Percentiles rank a stretch among this genome's conserved stretches.
These are phyloP conservation scores for Saussurea involucrata DNA, from an alignment of 129 eudicot species.

Conservation along the genomic window DNA sequence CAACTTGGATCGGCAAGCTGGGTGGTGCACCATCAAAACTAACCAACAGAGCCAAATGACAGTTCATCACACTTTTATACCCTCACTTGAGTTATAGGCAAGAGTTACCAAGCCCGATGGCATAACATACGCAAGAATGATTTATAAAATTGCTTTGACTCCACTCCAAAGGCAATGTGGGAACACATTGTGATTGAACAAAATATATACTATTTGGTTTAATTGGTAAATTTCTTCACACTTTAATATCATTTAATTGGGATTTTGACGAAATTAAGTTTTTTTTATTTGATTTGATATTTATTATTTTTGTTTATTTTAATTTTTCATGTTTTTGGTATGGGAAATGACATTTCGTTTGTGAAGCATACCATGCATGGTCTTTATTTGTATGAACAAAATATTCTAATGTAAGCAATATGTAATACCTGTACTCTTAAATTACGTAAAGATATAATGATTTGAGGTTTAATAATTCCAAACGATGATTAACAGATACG, in stretches of 20 bases:
- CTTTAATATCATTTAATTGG: no score
- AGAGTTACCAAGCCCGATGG: neutral
- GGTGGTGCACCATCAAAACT: neutral
- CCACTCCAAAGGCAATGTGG: neutral
- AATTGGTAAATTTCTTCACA: neutral
- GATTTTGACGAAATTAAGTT: neutral
- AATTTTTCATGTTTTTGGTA: neutral
- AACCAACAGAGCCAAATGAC: neutral
- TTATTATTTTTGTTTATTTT: no score
- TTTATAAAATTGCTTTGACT: neutral
- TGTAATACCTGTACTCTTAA: no score
- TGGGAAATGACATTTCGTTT: no score
- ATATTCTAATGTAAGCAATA: no score
- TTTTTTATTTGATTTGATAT: neutral
- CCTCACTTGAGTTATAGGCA: neutral
- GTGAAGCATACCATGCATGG: neutral
- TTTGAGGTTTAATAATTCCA: no score
- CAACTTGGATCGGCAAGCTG: neutral
- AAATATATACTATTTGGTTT: neutral
- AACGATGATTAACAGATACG: no score
- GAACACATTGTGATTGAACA: neutral
- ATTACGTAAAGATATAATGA: no score
- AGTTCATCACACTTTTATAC: neutral
- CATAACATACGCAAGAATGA: neutral
- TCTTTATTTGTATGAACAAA: neutral